These are phyloP conservation scores for Arthrobotrys conoides DNA, from an alignment of 2,329 filamentous ascomycete species.

Conservation along the genomic window DNA sequence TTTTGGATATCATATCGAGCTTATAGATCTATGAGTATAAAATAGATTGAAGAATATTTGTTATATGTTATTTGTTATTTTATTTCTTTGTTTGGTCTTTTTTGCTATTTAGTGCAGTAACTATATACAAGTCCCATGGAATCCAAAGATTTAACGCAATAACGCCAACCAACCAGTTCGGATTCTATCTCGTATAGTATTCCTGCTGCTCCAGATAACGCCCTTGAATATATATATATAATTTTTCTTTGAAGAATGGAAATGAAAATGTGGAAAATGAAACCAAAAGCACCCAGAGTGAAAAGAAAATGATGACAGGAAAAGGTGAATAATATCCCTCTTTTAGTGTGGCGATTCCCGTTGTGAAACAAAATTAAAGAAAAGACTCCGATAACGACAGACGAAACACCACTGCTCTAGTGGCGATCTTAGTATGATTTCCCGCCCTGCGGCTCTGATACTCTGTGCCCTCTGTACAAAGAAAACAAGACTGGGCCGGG, in stretches of 20 bases:
- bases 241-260: neutral
- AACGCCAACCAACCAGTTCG: conserved; percentile 26
- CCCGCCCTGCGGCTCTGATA: conserved; percentile 48
- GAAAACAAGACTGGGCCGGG: conserved; percentile 33
- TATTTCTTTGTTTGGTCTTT: conserved; percentile 35
- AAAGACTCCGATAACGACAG: conserved; percentile 42
- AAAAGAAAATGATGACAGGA: conserved; percentile 11
- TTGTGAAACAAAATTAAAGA: conserved; percentile 5
- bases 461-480: conserved; percentile 41
- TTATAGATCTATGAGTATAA: neutral
- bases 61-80: conserved; percentile 38
- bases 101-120: conserved; percentile 31
- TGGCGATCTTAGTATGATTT: conserved; percentile 30
- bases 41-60: too few species aligned
- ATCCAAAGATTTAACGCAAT: conserved; percentile 20
- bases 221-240: conserved; percentile 10
- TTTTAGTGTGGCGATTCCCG: conserved; percentile 20
- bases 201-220: conserved; percentile 21
- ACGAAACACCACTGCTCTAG: conserved; percentile 27
- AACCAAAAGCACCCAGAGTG: conserved; percentile 17
- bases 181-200: conserved; percentile 20
- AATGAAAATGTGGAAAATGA: conserved; percentile 22
- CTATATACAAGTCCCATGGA: conserved; percentile 19
- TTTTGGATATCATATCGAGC: neutral
- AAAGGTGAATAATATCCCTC: conserved; percentile 12